Percentiles rank a stretch among this genome's conserved stretches.
Evolutionary conservation across 768 basidiomycete species (phyloP).

Genomic region (Neoboletus brunneissimus): DNA sequence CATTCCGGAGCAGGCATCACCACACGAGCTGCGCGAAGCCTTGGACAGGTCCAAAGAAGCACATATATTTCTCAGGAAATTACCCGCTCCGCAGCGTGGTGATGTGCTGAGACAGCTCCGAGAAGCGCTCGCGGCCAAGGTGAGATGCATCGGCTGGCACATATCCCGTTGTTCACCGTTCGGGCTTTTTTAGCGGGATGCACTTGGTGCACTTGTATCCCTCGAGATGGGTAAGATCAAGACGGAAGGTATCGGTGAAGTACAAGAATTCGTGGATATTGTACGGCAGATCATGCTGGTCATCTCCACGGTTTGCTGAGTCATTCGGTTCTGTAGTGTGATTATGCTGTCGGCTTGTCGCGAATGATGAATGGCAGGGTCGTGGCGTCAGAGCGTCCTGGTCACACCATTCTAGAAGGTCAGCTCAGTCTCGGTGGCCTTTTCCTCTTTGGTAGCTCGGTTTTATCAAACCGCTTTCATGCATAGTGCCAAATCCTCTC

Average conservation of each 20-base stretch:
- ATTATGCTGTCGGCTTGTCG: slow-evolving; percentile 90
- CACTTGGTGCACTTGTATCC: slow-evolving; percentile 77
- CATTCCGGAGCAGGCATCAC: slow-evolving; percentile 51
- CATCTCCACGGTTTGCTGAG: slow-evolving; percentile 3
- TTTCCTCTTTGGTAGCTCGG: background rate
- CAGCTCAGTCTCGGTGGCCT: background rate
- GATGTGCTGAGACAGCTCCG: slow-evolving; percentile 87
- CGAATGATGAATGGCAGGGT: slow-evolving; percentile 93
- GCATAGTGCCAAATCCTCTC: slow-evolving; percentile 84
- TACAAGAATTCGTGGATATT: slow-evolving; percentile 93
- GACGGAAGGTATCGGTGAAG: slow-evolving; percentile 89
- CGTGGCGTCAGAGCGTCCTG: slow-evolving; percentile 84
- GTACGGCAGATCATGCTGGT: slow-evolving; percentile 45
- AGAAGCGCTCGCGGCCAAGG: slow-evolving; percentile 77
- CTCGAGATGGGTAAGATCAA: slow-evolving; percentile 91
- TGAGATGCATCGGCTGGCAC: slow-evolving; percentile 24
- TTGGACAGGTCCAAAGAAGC: slow-evolving; percentile 74
- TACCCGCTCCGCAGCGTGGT: slow-evolving; percentile 86
- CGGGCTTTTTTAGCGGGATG: slow-evolving; percentile 53
- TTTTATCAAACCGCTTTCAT: slow-evolving; percentile 14
- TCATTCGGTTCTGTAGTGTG: slow-evolving; percentile 54
- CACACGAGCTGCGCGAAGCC: slow-evolving; percentile 66
- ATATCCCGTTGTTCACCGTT: slow-evolving; percentile 9
- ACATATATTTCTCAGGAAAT: slow-evolving; percentile 61
- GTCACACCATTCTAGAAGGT: slow-evolving; percentile 91